A percentile compares a stretch with the other conserved stretches of the same genome.
These are phyloP conservation scores for Xylariaceae sp. DNA, from an alignment of 2,329 filamentous ascomycete genomes.

Conservation along the genomic window DNA sequence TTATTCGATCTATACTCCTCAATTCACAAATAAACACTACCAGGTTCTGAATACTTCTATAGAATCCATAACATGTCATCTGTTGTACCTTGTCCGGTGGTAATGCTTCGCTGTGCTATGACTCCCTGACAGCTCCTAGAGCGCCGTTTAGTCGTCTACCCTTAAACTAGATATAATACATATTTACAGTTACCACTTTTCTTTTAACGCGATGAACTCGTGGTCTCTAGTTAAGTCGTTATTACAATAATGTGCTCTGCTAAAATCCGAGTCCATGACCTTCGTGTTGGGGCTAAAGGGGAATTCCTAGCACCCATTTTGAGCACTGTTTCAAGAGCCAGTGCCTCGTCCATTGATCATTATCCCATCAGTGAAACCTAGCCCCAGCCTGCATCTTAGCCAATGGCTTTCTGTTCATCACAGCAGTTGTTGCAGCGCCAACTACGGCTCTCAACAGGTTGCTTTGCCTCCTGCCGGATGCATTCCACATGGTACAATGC, in stretches of 20 bases:
- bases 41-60: neutral
- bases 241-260: neutral
- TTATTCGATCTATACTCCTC: neutral
- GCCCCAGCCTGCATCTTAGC: neutral
- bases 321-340: too few species aligned
- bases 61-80: conserved; percentile 5
- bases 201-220: neutral
- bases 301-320: too few species aligned
- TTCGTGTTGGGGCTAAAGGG: too few species aligned
- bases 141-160: neutral
- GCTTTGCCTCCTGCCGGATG: conserved; percentile 44
- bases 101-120: neutral
- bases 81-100: conserved; percentile 1
- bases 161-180: conserved; percentile 10
- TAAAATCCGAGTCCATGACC: neutral
- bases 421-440: conserved; percentile 55
- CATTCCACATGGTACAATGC: conserved; percentile 58
- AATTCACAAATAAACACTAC: neutral
- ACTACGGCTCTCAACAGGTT: conserved; percentile 43
- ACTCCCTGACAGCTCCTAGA: neutral
- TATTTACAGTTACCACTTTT: conserved; percentile 19
- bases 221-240: conserved; percentile 3
- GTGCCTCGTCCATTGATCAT: neutral
- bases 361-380: neutral
- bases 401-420: conserved; percentile 13